A percentile compares a stretch with the other conserved stretches of the same genome.
Evolutionary conservation across 495 filamentous ascomycete genomes (phyloP).

Genomic region (Apodospora peruviana): DNA sequence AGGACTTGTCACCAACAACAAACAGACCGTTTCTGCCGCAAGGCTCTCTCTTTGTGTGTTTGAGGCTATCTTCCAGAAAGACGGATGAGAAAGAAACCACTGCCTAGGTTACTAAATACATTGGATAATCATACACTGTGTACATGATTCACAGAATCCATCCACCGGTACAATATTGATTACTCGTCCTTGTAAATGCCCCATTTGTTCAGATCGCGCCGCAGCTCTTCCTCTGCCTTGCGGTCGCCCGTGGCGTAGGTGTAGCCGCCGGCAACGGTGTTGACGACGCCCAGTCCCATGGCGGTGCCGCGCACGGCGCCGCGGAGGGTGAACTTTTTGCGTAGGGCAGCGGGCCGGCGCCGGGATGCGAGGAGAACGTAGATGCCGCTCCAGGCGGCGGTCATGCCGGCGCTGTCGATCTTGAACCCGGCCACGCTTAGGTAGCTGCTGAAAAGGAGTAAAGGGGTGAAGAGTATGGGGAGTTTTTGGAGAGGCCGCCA

Average conservation of each 20-base stretch:
- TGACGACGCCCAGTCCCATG: slow-evolving; percentile 63
- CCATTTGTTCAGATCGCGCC: slow-evolving; percentile 43
- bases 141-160: too few species aligned
- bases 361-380: slow-evolving; percentile 75
- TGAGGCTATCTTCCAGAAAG: too few species aligned
- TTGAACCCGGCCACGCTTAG: slow-evolving; percentile 73
- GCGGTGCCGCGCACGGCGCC: slow-evolving; percentile 67
- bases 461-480: slow-evolving; percentile 75
- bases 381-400: slow-evolving; percentile 78
- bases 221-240: slow-evolving; percentile 40
- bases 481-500: slow-evolving; percentile 66
- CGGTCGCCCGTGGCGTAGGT: slow-evolving; percentile 63
- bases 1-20: too few species aligned
- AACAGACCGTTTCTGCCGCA: not conserved
- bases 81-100: too few species aligned
- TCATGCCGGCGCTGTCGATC: slow-evolving; percentile 76
- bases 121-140: too few species aligned
- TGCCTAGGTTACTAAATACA: too few species aligned
- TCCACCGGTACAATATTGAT: not conserved
- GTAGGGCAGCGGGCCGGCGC: slow-evolving; percentile 50
- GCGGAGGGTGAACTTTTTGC: slow-evolving; percentile 57
- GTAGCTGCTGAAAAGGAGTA: slow-evolving; percentile 84
- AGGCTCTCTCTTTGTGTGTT: not conserved
- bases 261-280: slow-evolving; percentile 64
- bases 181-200: slow-evolving; percentile 20